Evolutionary conservation across 352 stramenopile species (phyloP), one percentile per base, ranked within the genome.

Genomic region (Phytopythium boreale): DNA sequence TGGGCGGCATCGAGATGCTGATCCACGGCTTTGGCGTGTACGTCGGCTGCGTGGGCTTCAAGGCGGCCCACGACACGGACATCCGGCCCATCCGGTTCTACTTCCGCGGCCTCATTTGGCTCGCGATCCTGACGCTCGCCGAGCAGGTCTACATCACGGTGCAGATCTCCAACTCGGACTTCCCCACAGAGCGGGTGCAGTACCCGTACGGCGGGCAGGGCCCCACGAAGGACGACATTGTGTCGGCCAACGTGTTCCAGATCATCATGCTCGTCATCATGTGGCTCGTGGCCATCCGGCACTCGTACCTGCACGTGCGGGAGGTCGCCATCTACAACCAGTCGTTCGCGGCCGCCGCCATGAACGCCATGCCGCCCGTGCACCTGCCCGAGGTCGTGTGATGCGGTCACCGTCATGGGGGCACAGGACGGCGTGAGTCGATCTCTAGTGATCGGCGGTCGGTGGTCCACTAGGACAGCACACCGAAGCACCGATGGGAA

Each of bases 121-220:
- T 95, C 50, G 82, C 85, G n/a, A 61, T 92, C 31, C 64, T 93
- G 26, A 93, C 85, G 34, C 64, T 94, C 24, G 59, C 74, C 2
- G 87, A 95, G 71, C 87, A 95, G 63, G 80, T 93, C 58, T 93
- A 89, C 74, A 88, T 90, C 31, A 93, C 86, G 22, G 73, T 90
- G 61, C 84, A 92, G 65, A 91, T 95, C 66, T 83, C 79, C 1
- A 51, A 90, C 60, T 84, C 84, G 20, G 84, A 95, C 63, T 89
- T 89, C 59, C 77, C 84, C 11, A 83, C 86, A 49, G 84, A 87
- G 56, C 74, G 75, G 59, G 75, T 89, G 68, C 82, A 83, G 56
- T 90, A 90, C 44, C 78, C 82, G 1, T 95, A 92, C 56, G 84
- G 82, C 15, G 80, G 79, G 20, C 79, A 84, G n/a, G 80, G 79